phyloP scores from a whole-genome alignment of 805 yeast species.

The Nakazawaea anatomiae region DNA sequence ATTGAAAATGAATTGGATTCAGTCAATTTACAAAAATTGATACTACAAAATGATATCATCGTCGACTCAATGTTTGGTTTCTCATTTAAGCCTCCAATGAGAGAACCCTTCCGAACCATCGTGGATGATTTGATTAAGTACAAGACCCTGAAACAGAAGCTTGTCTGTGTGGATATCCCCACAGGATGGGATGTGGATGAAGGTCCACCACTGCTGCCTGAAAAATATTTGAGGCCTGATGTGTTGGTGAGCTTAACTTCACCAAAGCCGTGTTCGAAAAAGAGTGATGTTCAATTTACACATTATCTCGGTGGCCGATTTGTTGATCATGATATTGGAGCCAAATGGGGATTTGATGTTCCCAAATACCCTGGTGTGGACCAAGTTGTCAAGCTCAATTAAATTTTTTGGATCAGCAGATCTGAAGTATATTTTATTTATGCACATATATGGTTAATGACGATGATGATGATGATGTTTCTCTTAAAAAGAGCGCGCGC shows the following conservation, averaged over 20 bases:
- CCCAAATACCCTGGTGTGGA: conserved; percentile 54
- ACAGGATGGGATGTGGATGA: conserved; percentile 96
- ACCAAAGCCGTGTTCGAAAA: conserved; percentile 80
- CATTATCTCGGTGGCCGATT: conserved; percentile 94
- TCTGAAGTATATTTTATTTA: too few relatives aligned
- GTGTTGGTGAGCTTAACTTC: conserved; percentile 83
- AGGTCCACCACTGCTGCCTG: conserved; percentile 50
- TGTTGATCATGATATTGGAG: conserved; percentile 59
- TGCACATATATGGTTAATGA: too few relatives aligned
- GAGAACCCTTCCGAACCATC: conserved; percentile 64
- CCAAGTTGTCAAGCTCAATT: conserved; percentile 39
- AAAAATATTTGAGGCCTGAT: conserved; percentile 48
- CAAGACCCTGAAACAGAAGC: conserved; percentile 22
- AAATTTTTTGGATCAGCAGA: background rate
- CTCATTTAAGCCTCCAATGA: conserved; percentile 82
- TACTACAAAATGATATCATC: conserved; percentile 37
- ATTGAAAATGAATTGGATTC: conserved; percentile 29
- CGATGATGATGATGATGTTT: too few relatives aligned
- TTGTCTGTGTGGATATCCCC: conserved; percentile 85
- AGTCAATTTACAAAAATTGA: conserved; percentile 21
- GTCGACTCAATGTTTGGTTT: conserved; percentile 91
- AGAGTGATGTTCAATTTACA: conserved; percentile 24
- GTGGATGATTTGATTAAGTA: conserved; percentile 31
- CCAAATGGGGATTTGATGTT: conserved; percentile 63
- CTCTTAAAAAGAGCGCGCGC: too few relatives aligned